Base-by-base conservation (phyloP, 768 basidiomycete species). In the Boletus sp. region DNA sequence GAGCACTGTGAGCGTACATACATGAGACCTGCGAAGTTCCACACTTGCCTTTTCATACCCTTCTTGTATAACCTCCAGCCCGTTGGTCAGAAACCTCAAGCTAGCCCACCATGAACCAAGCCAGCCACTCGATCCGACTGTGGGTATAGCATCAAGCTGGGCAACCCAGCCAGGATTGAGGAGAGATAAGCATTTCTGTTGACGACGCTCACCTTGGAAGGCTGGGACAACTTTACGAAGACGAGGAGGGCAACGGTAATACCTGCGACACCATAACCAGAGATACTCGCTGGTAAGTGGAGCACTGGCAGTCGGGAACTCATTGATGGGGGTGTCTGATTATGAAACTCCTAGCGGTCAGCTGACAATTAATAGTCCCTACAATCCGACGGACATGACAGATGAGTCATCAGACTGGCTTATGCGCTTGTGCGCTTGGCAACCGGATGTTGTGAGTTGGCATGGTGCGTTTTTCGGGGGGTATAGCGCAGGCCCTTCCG, bases 111-210 rank as follows among this genome's bases (percentile, higher is more conserved):
- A 74, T 7, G 73, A 74, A 24, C 68, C 60, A 1, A 75, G 36
- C 40, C 68, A 64, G 11, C 45, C 54, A 2, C 56, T 65, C 7
- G 58, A 65, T 4, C 74, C 72, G 3, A 68, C 49, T 4, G 70
- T 65, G 0, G 76, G 76, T 2, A 76, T 68, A 7, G 44, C 45
- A n/a, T 65, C 55, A 8, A 71, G 55, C 71, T 72, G 41, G 10
- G 20, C 0, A 12, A 24, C 17, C 8, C 8, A 32, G 37, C 36
- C 5, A 9, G 20, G 24, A 5, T 29, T n/a, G 24, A n/a, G 9
- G 4, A 18, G 28, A 46, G 28, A 17, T 1, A 10, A 2, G 29
- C 15, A 4, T 11, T 46, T 32, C 15, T 7, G 1, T 11, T 1
- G 4, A 17, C 2, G 3, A 7, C n/a, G 30, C 36, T 39, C 7